Evolutionary conservation across 768 basidiomycete species (phyloP), one percentile per base, ranked within the genome.

Genomic region (Hemileccinum rubropunctum): DNA sequence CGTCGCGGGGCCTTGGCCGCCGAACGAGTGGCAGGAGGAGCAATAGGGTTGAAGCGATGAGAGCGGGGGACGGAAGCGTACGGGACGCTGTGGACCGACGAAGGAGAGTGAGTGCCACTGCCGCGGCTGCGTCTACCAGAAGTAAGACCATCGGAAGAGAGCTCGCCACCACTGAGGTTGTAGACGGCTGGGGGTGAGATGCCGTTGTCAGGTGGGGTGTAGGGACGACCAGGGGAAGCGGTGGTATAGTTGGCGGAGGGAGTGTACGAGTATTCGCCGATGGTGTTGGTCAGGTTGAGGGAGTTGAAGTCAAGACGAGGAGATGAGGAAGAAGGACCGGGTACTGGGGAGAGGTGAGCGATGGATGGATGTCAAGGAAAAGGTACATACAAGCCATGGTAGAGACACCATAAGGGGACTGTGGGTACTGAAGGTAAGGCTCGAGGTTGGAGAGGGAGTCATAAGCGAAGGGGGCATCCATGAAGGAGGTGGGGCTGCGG

Each of bases 21-120:
- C 44, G 79, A 75, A 52, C 82, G 73, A 13, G 69, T 68, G 39
- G 81, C 71, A 14, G 79, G 74, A 49, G 78, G 71, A 58, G 66
- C 54, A 47, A 90, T 82, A 5, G 88, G 88, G 72, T 88, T 88
- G 76, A 80, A 90, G 58, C 88, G 86, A 61, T 85, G 84, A 42
- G 87, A 86, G 57, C 86, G 76, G 26, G 85, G 86, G 36, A 87
- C 80, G 28, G 82, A 75, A 23, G 87, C 77, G 63, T 77, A 80
- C 32, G 83, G 71, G 32, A 78, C 72, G 28, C 68, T 70, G 53
- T 75, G 73, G 2, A 73, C 74, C 55, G 78, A 68, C 0, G 74
- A 70, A 21, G 80, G 78, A 27, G 76, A 78, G 52, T 73, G 73
- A 34, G 82, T 81, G 52, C 81, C 82, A 62, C 83, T 84, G 65